Base-by-base conservation (phyloP, 192 early-diverging fungal genomes). In the Phlyctochytrium bullatum region DNA sequence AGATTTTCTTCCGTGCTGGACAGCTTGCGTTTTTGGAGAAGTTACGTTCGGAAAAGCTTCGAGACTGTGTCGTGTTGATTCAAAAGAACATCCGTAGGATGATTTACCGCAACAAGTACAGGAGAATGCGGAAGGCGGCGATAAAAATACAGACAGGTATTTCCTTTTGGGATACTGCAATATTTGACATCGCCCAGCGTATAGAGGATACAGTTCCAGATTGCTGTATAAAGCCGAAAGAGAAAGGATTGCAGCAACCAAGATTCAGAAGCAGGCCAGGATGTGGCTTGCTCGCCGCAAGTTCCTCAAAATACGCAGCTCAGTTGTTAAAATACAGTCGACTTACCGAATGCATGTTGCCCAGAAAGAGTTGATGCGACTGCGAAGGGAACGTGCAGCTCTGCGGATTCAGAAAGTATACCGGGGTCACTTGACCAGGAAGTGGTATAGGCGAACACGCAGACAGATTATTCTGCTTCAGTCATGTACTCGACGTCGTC, bases 1-100 rank as follows among this genome's bases (percentile, higher is more conserved):
- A 99, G 79, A 92, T 99, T 56, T 99, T 99, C 80, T 99, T 99
- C 94, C 89, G 97, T 30, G 92, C 97, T 53, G 97, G 97, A 61
- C 90, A 93, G 83, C 67, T 92, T 52, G 92, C 92, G 16, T 89
- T 83, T 70, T 71, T 94, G 62, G 96, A 99, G 70, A 97, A 95
- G 76, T 80, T 92, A 57, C 88, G 95, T 33, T 79, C 91, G 2
- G 92, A 94, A 68, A 80, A 91, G 31, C 79, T 93, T 66, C 89
- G 89, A 30, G 78, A 78, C 17, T 91, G 91, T 52, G 95, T 93
- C 36, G 87, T 92, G 2, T 52, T 93, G 59, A 89, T 98, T 69
- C 94, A 97, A 76, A 92, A 94, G 78, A 91, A 94, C 69, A 87
- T 91, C 67, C 85, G 90, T 16, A 76, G 90, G 24, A 83, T 80